Evolutionary conservation across 768 basidiomycete genomes (phyloP), one percentile per base, ranked within the genome.

Genomic region (Hydnum rufescens): DNA sequence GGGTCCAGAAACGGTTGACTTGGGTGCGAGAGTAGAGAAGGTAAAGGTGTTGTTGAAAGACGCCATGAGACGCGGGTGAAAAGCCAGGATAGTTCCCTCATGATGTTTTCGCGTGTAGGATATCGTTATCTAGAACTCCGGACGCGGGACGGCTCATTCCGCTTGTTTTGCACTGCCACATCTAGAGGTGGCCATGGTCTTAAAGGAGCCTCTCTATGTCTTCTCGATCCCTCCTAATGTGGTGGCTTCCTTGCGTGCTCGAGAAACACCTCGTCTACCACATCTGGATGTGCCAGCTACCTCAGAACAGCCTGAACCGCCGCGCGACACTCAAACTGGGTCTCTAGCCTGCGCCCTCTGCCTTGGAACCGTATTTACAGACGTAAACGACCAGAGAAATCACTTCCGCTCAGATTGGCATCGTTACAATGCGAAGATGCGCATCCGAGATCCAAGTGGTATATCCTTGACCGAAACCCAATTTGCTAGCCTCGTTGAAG

Each of bases 321-420:
- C 44, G 3, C 49, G 29, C 8, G n/a, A 30, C 5, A 51, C 26
- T 28, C 22, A 8, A 28, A 42, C 34, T n/a, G 44, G 22, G 5
- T 32, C 57, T 4, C 42, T 51, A 53, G 68, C 77, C 0, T 88
- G 85, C 62, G 81, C 75, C 50, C 67, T 87, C 49, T 89, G 86
- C 59, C 69, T 77, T 18, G 82, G 78, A 3, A 71, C 74, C 2
- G 59, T 66, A 0, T 96, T 97, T 57, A 57, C 67, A 8, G 78
- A 80, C 53, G 73, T 97, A 4, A 77, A 82, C 31, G 83, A 82
- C 54, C 89, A 96, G 59, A 73, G 90, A 49, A 63, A 67, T 1
- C 93, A 97, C 65, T 95, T 85, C 64, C 77, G 79, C 58, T 86
- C 85, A 5, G 93, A 99, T 65, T 97, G 93, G 95, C 93, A 99